Evolutionary conservation across 2,329 filamentous ascomycete species (phyloP), one percentile per base, ranked within the genome.

Genomic region (Hypoxylon sp.): DNA sequence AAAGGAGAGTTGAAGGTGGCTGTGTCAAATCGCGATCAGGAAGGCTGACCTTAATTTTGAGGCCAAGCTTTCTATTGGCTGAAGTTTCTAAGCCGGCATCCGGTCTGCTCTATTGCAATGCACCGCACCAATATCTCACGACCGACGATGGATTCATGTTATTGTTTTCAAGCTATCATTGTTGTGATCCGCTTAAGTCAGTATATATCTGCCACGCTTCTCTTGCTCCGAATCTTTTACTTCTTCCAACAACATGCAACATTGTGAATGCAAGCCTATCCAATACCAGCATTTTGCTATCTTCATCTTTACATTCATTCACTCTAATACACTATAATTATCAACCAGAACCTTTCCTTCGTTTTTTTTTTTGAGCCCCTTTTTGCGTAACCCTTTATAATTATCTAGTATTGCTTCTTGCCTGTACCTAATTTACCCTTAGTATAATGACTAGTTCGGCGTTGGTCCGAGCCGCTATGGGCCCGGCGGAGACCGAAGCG

Each of bases 51-150:
- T 50, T 38, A 45, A 32, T 17, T 51, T 51, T 13, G 38, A 56
- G 17, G 17, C 58, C 41, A 60, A 63, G 68, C 53, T 60, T 65
- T 32, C 48, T 21, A 65, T 68, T 68, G 65, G 61, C 30, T 56
- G 52, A 57, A 65, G 50, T 23, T 65, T 65, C 5, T 48, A 60
- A 60, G 53, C 36, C 34, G 10, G 19, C 48, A 63, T 38, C 34
- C 52, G 14, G 52, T 38, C n/a, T 23, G 14, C 21, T 21, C 19
- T 11, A 19, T 23, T 23, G 11, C 38, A 32, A 36, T 30, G 25
- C 23, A 45, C 23, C 19, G 28, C 36, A 55, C 52, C 52, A 9
- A 32, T 45, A 49, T 49, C 17, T 38, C 21, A 25, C 11, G 5
- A 21, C 28, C 7, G 49, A 57, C 55, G 55, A 67, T 52, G 28